Base-by-base conservation (phyloP, 1,284 basidiomycete genomes). In the Malassezia dermatis region DNA sequence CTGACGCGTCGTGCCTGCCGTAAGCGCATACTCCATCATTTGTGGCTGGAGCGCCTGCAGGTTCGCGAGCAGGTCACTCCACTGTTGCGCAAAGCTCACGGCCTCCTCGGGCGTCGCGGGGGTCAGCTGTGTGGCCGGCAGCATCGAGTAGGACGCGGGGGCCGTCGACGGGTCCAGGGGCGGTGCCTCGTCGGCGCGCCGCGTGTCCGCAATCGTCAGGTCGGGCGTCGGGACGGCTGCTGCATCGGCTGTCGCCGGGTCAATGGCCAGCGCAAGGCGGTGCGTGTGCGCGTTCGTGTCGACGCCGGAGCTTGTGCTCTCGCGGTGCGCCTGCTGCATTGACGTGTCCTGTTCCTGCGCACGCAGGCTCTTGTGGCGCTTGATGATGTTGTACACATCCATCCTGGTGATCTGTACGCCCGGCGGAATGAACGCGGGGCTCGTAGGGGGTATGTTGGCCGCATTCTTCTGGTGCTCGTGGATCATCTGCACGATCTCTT, bases 401-500 rank as follows among this genome's bases (percentile, higher is more conserved):
- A 57, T 57, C 10, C 55, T 44, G 2, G 49, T 57, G 45, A 57
- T 57, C 42, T 51, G 49, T 8, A 57, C 55, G 17, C 55, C 55
- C 8, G 55, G 55, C 2, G 55, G 55, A 27, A 57, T 57, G 19
- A 57, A 57, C 10, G 49, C 26, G 13, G 49, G 43, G n/a, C 35
- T 47, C 23, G 21, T 48, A 10, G 55, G 24, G 23, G 55, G 49
- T 28, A 52, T 52, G 41, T 42, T 52, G 24, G 49, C 31, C 1
- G 49, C 49, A 28, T 50, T 52, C 19, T 52, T 51, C 34, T 57
- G 55, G 35, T 57, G 55, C 15, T 57, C 55, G 24, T 57, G 55
- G 55, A 57, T 57, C 55, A 57, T 57, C 26, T 57, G 55, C 17
- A 57, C 55, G 17, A 57, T 57, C 32, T 57, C 55, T 19, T 57